Base-by-base conservation (phyloP, 208 protist genomes). In the Trypanosomatidae sp. region DNA sequence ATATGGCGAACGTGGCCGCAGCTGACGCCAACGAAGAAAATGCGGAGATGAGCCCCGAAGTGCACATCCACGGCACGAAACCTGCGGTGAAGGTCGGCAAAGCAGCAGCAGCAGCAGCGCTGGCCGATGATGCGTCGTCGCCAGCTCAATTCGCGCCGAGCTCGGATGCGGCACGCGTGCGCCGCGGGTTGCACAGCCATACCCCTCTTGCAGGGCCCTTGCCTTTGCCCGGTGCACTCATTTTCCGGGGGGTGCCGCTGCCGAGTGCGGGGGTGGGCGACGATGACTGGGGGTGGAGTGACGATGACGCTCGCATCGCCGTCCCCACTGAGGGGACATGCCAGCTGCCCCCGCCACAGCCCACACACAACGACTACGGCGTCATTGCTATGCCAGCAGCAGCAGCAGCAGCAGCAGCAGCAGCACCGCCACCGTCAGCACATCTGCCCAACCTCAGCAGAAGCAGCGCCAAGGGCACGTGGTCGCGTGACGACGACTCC, bases 231-330 rank as follows among this genome's bases (percentile, higher is more conserved):
- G 59, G 36, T 25, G 17, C 5, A 15, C 13, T 10, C 8, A 44
- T 36, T 5, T 10, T 28, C 59, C 5, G n/a, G 33, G 39, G 28
- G 30, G 1, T 22, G 19, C 36, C 36, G 59, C 28, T 7, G 12
- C 36, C 59, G 33, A 44, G n/a, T 5, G 59, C 17, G 36, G n/a
- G 13, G 33, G n/a, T 53, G 17, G 13, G 25, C 1, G 64, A 13
- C 17, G 33, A 73, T 30, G 69, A 22, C 10, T 73, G 69, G 69
- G 69, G 43, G 43, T 73, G 69, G 69, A 59, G 36, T 33, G n/a
- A 49, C 19, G 43, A 73, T 33, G 43, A n/a, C 33, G 9, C 17
- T 1, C 7, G 3, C 39, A 28, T 28, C 2, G 15, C 7, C 15
- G 41, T 46, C 6, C 12, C 6, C 15, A 5, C 59, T 0, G 59